Percentiles rank a stretch among this genome's conserved stretches.
Conservation (phyloP, 78 protist species). For the Emiliania huxleyi region DNA sequence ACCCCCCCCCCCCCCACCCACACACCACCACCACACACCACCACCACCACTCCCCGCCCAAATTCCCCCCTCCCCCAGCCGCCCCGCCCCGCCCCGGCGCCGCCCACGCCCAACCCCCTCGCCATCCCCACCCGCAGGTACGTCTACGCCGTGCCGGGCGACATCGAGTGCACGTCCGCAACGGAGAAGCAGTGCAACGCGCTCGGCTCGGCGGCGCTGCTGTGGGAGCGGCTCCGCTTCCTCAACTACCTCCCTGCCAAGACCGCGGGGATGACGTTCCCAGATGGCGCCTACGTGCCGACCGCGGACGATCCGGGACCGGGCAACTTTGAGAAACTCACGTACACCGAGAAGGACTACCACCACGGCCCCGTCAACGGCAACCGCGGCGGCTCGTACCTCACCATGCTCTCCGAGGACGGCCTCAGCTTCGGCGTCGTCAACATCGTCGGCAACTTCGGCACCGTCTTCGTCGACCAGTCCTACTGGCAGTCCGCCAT, state of each 20-base stretch:
- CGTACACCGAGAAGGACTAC: neutral
- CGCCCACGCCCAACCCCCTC: too few species aligned
- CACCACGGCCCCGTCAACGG: neutral
- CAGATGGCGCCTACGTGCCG: too few species aligned
- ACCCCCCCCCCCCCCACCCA: too few species aligned
- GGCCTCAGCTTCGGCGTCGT: constrained; percentile 44
- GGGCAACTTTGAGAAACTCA: neutral
- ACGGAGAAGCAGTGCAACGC: neutral
- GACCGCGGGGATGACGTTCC: neutral
- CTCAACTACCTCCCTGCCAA: neutral
- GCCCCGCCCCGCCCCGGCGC: too few species aligned
- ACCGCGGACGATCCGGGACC: too few species aligned
- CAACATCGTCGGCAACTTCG: constrained; percentile 43
- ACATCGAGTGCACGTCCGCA: neutral
- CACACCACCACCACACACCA: too few species aligned
- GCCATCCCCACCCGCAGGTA: too few species aligned
- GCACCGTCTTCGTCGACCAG: constrained; percentile 48
- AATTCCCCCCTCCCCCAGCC: too few species aligned
- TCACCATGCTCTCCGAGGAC: constrained; percentile 2
- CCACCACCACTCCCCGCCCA: too few species aligned
- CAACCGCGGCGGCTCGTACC: neutral
- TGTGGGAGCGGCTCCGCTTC: neutral
- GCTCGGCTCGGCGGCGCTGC: neutral
- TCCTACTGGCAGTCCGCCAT: constrained; percentile 49
- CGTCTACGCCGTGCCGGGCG: neutral